Base-by-base conservation (phyloP, 768 basidiomycete species). In the Daedaleopsis sinensis region DNA sequence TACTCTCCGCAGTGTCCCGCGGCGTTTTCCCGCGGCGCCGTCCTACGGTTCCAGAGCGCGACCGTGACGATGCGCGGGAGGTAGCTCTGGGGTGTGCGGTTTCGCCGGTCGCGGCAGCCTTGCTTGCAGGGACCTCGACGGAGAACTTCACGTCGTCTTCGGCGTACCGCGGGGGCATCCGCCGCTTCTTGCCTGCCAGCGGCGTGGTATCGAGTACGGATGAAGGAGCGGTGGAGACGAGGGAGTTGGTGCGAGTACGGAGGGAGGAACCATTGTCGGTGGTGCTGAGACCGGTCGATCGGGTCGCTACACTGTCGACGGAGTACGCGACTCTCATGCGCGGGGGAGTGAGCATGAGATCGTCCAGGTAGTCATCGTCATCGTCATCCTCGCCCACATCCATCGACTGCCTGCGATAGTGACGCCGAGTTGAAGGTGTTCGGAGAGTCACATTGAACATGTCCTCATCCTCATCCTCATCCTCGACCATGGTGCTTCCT, bases 371-470 rank as follows among this genome's bases (percentile, higher is more conserved):
- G 12, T 55, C 54, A 24, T 46, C 53, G 15, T 54, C 37, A 24
- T 43, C 54, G 19, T 32, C 23, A 8, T 44, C 35, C 18, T 55
- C 42, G 36, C 11, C 23, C 27, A 13, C 2, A 23, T 49, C 47
- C 23, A 24, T 9, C 6, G 47, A 13, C 19, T 15, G 10, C 23
- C 19, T 6, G 9, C 47, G n/a, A 8, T 18, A 21, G 9, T 21
- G 37, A 24, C 54, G 54, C n/a, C 54, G 49, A 21, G 24, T 49
- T 37, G 48, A 72, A 11, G 90, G 90, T 3, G 90, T 91, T 58
- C 80, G 83, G 61, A 91, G 76, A 0, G 90, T 90, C 36, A 83
- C 76, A 56, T 90, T 79, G 65, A 89, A 88, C 48, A 83, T 82
- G 62, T 88, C 85, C 60, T 89, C 88, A 32, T 78, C 71, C 36